Evolutionary conservation across 1,139 yeast species (phyloP).

Genomic region (Martiniozyma asiatica): DNA sequence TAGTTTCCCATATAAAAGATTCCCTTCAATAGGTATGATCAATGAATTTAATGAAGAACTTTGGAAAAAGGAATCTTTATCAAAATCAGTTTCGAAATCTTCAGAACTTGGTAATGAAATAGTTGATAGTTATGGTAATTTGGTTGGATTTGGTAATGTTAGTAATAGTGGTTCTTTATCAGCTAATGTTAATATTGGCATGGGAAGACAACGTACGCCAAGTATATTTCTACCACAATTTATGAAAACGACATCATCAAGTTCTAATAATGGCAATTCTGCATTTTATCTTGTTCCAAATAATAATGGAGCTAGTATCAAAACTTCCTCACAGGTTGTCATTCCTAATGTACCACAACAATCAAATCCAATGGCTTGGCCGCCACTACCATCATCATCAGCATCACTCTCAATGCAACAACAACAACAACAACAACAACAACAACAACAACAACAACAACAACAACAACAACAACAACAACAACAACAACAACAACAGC

Average conservation of each 20-base stretch:
- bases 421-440: conserved; percentile 23
- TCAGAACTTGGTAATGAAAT: background rate
- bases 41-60: conserved; percentile 5
- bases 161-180: background rate
- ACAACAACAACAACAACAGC: conserved; percentile 5
- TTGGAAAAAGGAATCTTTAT: conserved; percentile 4
- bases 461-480: conserved; percentile 8
- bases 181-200: background rate
- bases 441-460: conserved; percentile 16
- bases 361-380: background rate
- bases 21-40: conserved; percentile 4
- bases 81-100: background rate
- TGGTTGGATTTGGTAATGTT: background rate
- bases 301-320: background rate
- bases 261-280: no score
- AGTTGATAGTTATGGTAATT: conserved; percentile 1
- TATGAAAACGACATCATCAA: background rate
- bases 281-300: no score
- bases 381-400: background rate
- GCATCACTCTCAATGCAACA: conserved; percentile 1
- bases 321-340: conserved; percentile 1
- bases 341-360: no score
- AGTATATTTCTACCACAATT: conserved; percentile 3
- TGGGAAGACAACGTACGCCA: conserved; percentile 4
- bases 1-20: conserved; percentile 1